Percentiles rank a stretch among this genome's conserved stretches.
These are phyloP conservation scores for Marasmius oreades DNA, from an alignment of 1,284 basidiomycete genomes.

Conservation along the genomic window DNA sequence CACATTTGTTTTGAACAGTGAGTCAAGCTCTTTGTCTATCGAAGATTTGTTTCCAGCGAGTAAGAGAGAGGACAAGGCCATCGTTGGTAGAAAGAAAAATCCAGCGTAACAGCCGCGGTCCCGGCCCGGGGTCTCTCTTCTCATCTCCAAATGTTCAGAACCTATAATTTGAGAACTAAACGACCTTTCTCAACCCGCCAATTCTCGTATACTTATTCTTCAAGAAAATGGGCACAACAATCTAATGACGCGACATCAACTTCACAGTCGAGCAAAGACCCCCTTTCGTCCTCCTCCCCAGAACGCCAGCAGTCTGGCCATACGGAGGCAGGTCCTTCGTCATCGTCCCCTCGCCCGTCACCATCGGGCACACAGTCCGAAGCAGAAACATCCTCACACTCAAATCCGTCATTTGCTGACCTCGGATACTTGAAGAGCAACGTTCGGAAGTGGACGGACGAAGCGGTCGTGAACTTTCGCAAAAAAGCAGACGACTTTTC, in stretches of 20 bases:
- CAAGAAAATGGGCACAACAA: neutral
- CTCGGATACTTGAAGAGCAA: constrained; percentile 30
- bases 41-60: neutral
- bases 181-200: constrained; percentile 3
- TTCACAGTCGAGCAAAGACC: neutral
- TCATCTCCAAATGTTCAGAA: constrained; percentile 10
- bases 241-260: neutral
- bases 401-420: constrained; percentile 13
- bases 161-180: constrained; percentile 3
- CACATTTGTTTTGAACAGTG: neutral
- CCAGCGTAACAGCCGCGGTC: too few relatives aligned
- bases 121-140: too few relatives aligned
- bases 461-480: constrained; percentile 45
- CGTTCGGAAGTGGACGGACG: constrained; percentile 49
- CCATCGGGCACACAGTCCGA: neutral
- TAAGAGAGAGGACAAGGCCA: neutral
- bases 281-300: constrained; percentile 3
- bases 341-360: constrained; percentile 2
- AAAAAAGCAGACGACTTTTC: constrained; percentile 57
- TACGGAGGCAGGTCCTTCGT: neutral
- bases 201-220: constrained; percentile 1
- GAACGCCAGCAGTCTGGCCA: neutral
- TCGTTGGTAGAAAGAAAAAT: neutral
- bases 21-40: neutral
- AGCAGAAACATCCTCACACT: neutral